phyloP scores from a whole-genome alignment of 345 rosid species.

The Hevea brasiliensis region DNA sequence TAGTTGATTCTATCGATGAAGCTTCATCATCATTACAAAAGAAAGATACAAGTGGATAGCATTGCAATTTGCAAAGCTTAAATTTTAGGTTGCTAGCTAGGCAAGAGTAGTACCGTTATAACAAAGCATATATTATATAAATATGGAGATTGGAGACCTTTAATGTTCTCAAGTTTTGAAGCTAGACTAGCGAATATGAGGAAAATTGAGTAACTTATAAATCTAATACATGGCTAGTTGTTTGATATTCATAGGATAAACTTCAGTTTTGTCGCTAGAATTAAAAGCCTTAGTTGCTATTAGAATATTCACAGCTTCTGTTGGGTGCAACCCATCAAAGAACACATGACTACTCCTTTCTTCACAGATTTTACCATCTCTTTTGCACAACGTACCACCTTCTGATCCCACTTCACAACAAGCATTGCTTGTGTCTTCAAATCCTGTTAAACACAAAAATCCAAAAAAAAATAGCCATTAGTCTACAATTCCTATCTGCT shows the following conservation, averaged over 20 bases:
- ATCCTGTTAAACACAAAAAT: conserved; percentile 21
- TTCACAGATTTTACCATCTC: background rate
- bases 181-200: no score
- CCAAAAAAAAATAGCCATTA: background rate
- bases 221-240: conserved; percentile 23
- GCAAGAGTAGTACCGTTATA: no score
- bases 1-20: conserved; percentile 33
- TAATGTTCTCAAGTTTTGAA: no score
- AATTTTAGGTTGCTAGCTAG: no score
- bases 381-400: conserved; percentile 21
- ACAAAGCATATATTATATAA: no score
- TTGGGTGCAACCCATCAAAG: conserved; percentile 62
- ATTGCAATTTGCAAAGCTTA: no score
- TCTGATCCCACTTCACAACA: conserved; percentile 21
- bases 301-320: conserved; percentile 48
- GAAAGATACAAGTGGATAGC: no score
- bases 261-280: conserved; percentile 34
- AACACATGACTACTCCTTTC: conserved; percentile 25
- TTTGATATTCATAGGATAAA: conserved; percentile 47
- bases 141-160: no score
- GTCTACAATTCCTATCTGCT: no score
- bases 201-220: no score
- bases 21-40: conserved; percentile 35
- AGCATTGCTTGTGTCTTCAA: conserved; percentile 19
- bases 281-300: conserved; percentile 47